Base-by-base conservation (phyloP, 768 basidiomycete species). In the Vararia minispora region DNA sequence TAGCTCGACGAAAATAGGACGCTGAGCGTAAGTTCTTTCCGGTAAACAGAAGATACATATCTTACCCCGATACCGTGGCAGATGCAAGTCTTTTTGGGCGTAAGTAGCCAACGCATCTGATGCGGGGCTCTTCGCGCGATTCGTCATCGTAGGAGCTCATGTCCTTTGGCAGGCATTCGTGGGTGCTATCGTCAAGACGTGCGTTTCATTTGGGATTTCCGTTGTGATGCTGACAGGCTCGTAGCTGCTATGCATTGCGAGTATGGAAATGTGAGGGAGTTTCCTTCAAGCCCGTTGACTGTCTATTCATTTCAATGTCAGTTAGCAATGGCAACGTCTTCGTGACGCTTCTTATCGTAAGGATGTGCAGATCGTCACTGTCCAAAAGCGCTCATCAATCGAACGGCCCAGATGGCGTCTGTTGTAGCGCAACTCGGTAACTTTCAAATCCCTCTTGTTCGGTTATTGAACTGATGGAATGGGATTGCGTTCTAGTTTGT, bases 191-290 rank as follows among this genome's bases (percentile, higher is more conserved):
- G 47, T 48, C 24, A 48, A 48, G 8, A 42, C 34, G 47, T 48
- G 27, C 14, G 38, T 25, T 18, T 7, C 8, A 11, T 10, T 26
- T n/a, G 6, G 13, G 6, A 6, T 17, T 22, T 31, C n/a, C 27
- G 25, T n/a, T n/a, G n/a, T n/a, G 24, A 31, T 25, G 13, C 16
- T 35, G 39, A 28, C 9, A 3, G 23, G 7, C 13, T 14, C 27
- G 12, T 16, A 48, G 47, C 24, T 48, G 47, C 31, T 48, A 42
- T 13, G 47, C 18, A 8, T 30, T 48, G 37, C 47, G 47, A 16
- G 47, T 48, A 18, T 48, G 47, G 47, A 48, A 46, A 27, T 48
- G 47, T 48, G 27, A 42, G 44, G 16, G 11, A 8, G n/a, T 8
- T 28, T 28, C 27, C n/a, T 11, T 9, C 5, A 9, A 6, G 25